Conservation (phyloP, 306 rosid genomes). For the Rosa multiflora region DNA sequence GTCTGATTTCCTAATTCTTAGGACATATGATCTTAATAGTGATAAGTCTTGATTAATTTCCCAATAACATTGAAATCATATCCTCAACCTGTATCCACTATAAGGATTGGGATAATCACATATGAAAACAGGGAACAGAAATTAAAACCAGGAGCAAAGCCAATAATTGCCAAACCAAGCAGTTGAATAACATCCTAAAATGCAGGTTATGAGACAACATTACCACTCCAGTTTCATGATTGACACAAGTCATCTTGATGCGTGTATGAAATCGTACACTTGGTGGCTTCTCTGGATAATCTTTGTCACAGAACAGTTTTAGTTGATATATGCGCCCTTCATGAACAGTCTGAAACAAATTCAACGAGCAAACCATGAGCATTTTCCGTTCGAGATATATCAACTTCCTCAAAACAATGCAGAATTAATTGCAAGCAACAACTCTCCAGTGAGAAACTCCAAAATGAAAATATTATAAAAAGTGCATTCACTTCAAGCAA, state of each 20-base stretch:
- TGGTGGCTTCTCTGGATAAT: conserved; percentile 98
- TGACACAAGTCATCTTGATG: conserved; percentile 92
- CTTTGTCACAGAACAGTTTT: conserved; percentile 97
- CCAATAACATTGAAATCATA: neutral
- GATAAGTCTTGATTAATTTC: neutral
- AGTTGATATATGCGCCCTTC: conserved; percentile 97
- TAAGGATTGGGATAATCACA: neutral
- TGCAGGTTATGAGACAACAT: conserved; percentile 12
- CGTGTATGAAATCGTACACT: conserved; percentile 97
- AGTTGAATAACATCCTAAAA: neutral
- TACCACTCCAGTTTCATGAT: conserved; percentile 98
- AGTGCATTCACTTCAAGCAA: neutral
- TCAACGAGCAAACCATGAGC: neutral
- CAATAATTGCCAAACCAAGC: neutral
- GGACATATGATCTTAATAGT: neutral
- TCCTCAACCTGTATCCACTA: neutral
- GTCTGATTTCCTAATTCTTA: neutral
- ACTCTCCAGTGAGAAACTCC: neutral
- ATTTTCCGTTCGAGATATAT: too few relatives aligned
- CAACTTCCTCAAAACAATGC: conserved; percentile 2
- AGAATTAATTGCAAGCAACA: neutral
- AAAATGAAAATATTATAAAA: neutral
- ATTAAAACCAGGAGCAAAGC: neutral
- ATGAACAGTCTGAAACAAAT: conserved; percentile 75
- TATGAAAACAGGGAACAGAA: neutral